phyloP scores from a whole-genome alignment of 257 asterid genomes.

The Fraxinus americana region DNA sequence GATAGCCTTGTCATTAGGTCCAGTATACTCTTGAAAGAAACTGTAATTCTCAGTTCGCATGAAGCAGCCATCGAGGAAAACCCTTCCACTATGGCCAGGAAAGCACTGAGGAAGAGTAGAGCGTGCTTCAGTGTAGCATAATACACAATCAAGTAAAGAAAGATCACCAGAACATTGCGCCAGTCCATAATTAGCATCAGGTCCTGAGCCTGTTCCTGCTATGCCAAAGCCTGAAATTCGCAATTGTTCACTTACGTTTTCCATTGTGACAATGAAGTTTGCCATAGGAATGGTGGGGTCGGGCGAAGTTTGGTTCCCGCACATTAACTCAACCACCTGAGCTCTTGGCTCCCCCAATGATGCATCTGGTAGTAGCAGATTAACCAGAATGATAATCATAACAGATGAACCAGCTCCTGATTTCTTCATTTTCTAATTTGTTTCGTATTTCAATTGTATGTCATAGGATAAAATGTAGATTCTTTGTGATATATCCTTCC shows the following conservation, averaged over 20 bases:
- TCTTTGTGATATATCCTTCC: no score
- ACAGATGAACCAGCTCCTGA: neutral
- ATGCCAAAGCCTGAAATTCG: slow-evolving; percentile 18
- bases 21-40: slow-evolving; percentile 32
- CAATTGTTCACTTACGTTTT: neutral
- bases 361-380: slow-evolving; percentile 16
- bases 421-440: neutral
- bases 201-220: slow-evolving; percentile 20
- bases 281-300: neutral
- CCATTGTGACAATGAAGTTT: slow-evolving; percentile 16
- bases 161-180: slow-evolving; percentile 39
- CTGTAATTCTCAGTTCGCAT: slow-evolving; percentile 25
- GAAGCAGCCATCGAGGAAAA: slow-evolving; percentile 38
- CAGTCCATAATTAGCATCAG: slow-evolving; percentile 20
- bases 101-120: slow-evolving; percentile 18
- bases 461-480: neutral
- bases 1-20: slow-evolving; percentile 44
- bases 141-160: slow-evolving; percentile 24
- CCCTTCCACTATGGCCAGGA: slow-evolving; percentile 9
- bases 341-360: slow-evolving; percentile 29
- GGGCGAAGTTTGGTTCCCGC: slow-evolving; percentile 6
- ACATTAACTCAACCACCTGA: slow-evolving; percentile 18
- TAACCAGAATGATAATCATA: neutral
- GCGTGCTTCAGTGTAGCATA: slow-evolving; percentile 35
- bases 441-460: neutral